phyloP scores from a whole-genome alignment of 2,329 filamentous ascomycete genomes.

The Dothideomycetes sp. region DNA sequence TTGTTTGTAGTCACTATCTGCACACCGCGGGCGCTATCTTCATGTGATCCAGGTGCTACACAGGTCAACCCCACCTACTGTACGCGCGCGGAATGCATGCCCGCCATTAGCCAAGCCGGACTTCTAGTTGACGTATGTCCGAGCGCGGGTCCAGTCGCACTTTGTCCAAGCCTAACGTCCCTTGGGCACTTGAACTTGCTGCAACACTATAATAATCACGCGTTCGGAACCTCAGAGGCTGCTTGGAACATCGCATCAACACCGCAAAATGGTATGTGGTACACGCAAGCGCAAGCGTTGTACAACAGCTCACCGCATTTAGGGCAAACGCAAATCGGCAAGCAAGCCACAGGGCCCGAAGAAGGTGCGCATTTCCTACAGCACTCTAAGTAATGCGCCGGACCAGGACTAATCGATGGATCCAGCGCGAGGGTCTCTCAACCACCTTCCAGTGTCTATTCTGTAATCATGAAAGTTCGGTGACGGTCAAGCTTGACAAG shows the following conservation, averaged over 20 bases:
- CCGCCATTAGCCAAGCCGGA: no score
- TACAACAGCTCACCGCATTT: constrained; percentile 1
- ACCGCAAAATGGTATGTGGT: neutral
- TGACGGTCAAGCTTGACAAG: constrained; percentile 86
- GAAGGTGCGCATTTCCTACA: constrained; percentile 48
- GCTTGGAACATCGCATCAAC: neutral
- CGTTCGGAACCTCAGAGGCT: no score
- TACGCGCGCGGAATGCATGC: neutral
- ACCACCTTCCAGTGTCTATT: constrained; percentile 94
- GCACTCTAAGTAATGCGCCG: neutral
- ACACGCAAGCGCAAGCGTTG: no score
- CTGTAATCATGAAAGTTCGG: constrained; percentile 93
- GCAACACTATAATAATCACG: no score
- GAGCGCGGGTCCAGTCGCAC: no score
- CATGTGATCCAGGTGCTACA: no score
- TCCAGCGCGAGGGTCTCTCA: constrained; percentile 52
- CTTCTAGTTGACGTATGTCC: no score
- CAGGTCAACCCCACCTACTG: neutral
- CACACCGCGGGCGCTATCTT: no score
- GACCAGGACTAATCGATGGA: neutral
- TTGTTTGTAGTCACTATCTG: neutral
- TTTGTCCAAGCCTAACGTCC: no score
- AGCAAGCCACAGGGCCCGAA: constrained; percentile 71
- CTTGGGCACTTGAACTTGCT: no score
- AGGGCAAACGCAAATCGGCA: constrained; percentile 88